A percentile compares a stretch with the other conserved stretches of the same genome.
These are phyloP conservation scores for Stenogyne calaminthoides DNA, from an alignment of 305 asterid genomes.

Conservation along the genomic window DNA sequence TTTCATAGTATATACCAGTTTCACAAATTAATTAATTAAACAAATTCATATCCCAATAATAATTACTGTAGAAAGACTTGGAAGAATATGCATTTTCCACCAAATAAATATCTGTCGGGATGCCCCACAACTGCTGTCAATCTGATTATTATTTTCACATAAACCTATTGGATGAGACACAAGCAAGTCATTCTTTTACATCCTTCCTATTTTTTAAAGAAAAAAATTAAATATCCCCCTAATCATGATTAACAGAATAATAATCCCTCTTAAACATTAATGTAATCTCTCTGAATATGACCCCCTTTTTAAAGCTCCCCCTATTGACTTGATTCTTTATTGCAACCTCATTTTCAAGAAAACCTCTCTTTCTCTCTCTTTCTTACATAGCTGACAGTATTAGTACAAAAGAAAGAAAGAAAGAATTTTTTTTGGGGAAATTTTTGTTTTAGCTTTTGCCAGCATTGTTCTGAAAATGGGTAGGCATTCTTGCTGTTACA, in stretches of 20 bases:
- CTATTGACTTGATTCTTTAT: conserved; percentile 41
- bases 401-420: conserved; percentile 2
- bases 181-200: conserved; percentile 39
- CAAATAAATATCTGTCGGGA: conserved; percentile 72
- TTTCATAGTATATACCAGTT: too few species aligned
- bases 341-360: conserved; percentile 50
- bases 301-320: conserved; percentile 58
- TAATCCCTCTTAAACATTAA: conserved; percentile 16
- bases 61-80: conserved; percentile 8
- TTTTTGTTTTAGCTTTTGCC: conserved; percentile 40
- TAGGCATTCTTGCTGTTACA: conserved; percentile 91
- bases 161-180: conserved; percentile 42
- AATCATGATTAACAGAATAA: conserved; percentile 30
- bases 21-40: background rate
- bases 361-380: conserved; percentile 18
- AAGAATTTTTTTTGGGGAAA: background rate
- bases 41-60: conserved; percentile 11
- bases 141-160: conserved; percentile 55
- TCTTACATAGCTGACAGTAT: conserved; percentile 26
- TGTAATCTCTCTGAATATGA: conserved; percentile 50
- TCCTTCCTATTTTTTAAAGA: conserved; percentile 23
- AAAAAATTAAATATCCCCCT: conserved; percentile 12
- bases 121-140: conserved; percentile 89
- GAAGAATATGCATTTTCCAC: conserved; percentile 40
- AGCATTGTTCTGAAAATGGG: conserved; percentile 59